Conservation (phyloP, 257 asterid species). For the Nicotiana tabacum region DNA sequence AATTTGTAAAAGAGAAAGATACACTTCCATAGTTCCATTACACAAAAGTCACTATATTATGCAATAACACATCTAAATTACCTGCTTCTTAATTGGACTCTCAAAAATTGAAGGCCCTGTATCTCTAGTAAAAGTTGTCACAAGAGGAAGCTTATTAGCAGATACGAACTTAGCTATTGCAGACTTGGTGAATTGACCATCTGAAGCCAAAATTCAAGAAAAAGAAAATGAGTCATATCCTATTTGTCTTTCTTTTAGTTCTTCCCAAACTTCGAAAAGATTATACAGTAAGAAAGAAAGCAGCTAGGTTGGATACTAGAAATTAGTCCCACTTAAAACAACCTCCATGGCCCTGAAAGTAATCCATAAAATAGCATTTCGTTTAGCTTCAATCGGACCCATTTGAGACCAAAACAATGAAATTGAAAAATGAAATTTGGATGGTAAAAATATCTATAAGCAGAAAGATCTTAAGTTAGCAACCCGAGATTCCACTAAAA, state of each 20-base stretch:
- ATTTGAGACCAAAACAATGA: not conserved
- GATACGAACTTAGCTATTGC: conserved; percentile 65
- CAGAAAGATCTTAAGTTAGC: not conserved
- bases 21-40: not conserved
- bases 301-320: not conserved
- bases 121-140: conserved; percentile 71
- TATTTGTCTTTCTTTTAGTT: not conserved
- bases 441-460: not conserved
- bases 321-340: not conserved
- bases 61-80: not conserved
- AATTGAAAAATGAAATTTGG: not conserved
- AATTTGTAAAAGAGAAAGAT: no score
- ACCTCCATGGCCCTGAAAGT: not conserved
- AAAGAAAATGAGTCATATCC: not conserved
- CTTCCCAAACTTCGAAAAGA: not conserved
- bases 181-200: conserved; percentile 65
- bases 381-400: not conserved
- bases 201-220: conserved; percentile 29
- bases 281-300: not conserved
- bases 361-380: not conserved
- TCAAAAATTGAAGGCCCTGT: conserved; percentile 71
- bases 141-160: conserved; percentile 86
- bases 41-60: not conserved
- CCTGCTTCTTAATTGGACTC: conserved; percentile 89
- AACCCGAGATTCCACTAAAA: not conserved